These are phyloP conservation scores for Pelargonium exstipulatum DNA, from an alignment of 441 rosid species.

Conservation along the genomic window DNA sequence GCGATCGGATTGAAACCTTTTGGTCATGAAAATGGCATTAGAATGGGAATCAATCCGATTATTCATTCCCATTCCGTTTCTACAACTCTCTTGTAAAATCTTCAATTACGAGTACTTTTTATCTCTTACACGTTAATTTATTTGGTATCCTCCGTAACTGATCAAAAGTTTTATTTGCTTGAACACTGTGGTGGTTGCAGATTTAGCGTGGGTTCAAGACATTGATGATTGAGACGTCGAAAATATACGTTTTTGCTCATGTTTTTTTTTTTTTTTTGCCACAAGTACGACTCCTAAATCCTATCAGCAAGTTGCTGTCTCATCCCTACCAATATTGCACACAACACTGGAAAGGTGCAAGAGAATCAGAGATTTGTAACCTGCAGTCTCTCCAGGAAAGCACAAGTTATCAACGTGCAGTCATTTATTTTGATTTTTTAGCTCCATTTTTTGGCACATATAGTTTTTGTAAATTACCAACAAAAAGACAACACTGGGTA, in stretches of 20 bases:
- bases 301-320: neutral
- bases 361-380: neutral
- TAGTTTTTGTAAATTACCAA: constrained; percentile 1
- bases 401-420: constrained; percentile 3
- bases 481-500: neutral
- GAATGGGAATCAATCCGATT: no score
- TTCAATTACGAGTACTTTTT: neutral
- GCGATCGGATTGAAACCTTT: no score
- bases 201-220: constrained; percentile 92
- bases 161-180: constrained; percentile 5
- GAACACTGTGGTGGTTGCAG: constrained; percentile 35
- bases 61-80: no score
- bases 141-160: neutral
- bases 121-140: no score
- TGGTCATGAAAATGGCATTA: no score
- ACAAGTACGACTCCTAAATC: neutral
- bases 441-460: neutral
- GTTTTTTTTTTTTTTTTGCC: neutral
- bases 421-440: neutral
- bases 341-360: neutral
- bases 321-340: neutral
- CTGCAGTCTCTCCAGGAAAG: neutral
- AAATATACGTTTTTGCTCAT: neutral
- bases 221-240: constrained; percentile 50
- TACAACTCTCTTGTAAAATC: neutral